A percentile compares a stretch with the other conserved stretches of the same genome.
Conservation (phyloP, 1,284 basidiomycete genomes). For the Meripilus lineatus region DNA sequence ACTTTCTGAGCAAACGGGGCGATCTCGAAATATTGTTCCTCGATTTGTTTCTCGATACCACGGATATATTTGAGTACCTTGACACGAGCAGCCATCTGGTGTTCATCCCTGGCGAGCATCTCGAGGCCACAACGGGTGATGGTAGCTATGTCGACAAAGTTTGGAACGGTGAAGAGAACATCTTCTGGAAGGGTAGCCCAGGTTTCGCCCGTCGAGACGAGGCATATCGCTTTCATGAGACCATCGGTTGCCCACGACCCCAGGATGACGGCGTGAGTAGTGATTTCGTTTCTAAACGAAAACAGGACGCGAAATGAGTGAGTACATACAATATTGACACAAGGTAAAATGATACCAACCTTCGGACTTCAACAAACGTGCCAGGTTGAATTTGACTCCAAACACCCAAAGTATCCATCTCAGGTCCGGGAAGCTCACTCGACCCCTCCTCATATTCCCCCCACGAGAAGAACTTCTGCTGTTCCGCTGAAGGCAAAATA, state of each 20-base stretch:
- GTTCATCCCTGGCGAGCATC: slow-evolving; percentile 20
- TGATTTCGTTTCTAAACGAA: slow-evolving; percentile 36
- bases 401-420: background rate
- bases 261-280: slow-evolving; percentile 45
- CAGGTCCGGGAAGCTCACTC: too few species aligned
- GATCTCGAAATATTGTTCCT: slow-evolving; percentile 35
- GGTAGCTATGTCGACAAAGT: slow-evolving; percentile 43
- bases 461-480: slow-evolving; percentile 9
- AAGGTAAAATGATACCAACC: slow-evolving; percentile 32
- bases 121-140: slow-evolving; percentile 42
- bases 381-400: slow-evolving; percentile 30
- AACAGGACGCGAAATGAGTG: background rate
- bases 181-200: slow-evolving; percentile 43
- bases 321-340: background rate
- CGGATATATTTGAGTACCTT: slow-evolving; percentile 51
- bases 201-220: slow-evolving; percentile 48
- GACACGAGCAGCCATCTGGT: slow-evolving; percentile 51
- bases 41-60: slow-evolving; percentile 40
- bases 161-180: slow-evolving; percentile 54
- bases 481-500: slow-evolving; percentile 7
- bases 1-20: slow-evolving; percentile 28
- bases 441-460: background rate
- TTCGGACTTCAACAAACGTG: slow-evolving; percentile 56
- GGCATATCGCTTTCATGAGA: slow-evolving; percentile 32
- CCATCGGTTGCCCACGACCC: slow-evolving; percentile 32